phyloP scores from a whole-genome alignment of 805 yeast genomes.

The Lipomyces yamadae region DNA sequence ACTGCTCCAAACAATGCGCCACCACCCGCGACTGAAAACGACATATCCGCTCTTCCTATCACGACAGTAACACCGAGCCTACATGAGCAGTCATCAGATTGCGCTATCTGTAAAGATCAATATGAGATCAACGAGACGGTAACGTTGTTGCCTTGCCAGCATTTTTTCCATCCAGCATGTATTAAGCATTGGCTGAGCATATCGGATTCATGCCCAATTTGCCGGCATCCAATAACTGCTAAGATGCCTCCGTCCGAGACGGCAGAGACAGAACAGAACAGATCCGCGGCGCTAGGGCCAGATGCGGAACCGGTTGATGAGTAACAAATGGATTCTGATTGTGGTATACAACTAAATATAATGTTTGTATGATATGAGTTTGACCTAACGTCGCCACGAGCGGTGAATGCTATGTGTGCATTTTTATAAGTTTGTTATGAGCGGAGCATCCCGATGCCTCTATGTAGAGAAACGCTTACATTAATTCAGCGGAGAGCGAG shows the following conservation, averaged over 20 bases:
- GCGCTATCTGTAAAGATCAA: conserved; percentile 38
- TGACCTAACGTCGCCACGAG: background rate
- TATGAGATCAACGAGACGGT: conserved; percentile 25
- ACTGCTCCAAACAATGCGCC: conserved; percentile 24
- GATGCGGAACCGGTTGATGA: conserved; percentile 1
- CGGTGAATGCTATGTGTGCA: background rate
- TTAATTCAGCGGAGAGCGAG: no score
- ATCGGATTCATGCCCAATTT: conserved; percentile 38
- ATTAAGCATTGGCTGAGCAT: conserved; percentile 38
- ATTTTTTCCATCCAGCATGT: conserved; percentile 37
- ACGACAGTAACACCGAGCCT: conserved; percentile 11
- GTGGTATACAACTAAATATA: background rate
- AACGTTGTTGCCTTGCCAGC: conserved; percentile 35
- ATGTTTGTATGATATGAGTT: background rate
- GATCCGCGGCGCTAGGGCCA: background rate
- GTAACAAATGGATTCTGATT: background rate
- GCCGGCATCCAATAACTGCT: conserved; percentile 17
- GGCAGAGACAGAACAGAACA: background rate
- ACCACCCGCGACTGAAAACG: conserved; percentile 33
- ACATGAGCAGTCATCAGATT: conserved; percentile 27
- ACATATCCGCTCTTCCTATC: conserved; percentile 22
- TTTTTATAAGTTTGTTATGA: background rate
- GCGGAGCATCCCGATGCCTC: background rate
- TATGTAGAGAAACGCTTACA: background rate
- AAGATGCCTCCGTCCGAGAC: background rate